These are phyloP conservation scores for Capsella rubella DNA, from an alignment of 441 rosid genomes.

Conservation along the genomic window DNA sequence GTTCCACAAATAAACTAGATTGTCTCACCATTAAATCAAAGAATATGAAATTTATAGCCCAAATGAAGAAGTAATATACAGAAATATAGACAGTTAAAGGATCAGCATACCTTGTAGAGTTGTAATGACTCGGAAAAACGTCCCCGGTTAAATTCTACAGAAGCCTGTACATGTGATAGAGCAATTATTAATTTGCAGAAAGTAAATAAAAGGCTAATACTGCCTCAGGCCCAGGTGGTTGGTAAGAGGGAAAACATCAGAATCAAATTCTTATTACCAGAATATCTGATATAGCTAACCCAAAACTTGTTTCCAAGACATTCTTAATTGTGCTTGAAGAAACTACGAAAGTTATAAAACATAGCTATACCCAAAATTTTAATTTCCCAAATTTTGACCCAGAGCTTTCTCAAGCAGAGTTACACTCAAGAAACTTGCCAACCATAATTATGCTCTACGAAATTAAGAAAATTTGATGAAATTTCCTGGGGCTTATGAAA, in stretches of 20 bases:
- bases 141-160: slow-evolving; percentile 87
- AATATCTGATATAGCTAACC: slow-evolving; percentile 13
- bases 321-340: slow-evolving; percentile 13
- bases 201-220: slow-evolving; percentile 23
- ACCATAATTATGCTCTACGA: slow-evolving; percentile 6
- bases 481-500: slow-evolving; percentile 4
- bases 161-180: slow-evolving; percentile 67
- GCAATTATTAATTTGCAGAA: slow-evolving; percentile 26
- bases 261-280: slow-evolving; percentile 10
- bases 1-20: slow-evolving; percentile 9
- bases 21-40: neutral
- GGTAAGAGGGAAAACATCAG: neutral
- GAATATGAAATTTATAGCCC: slow-evolving; percentile 15
- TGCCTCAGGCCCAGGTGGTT: slow-evolving; percentile 16
- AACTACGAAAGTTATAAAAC: slow-evolving; percentile 2
- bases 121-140: slow-evolving; percentile 86
- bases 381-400: neutral
- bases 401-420: slow-evolving; percentile 19
- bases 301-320: neutral
- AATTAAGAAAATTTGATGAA: neutral
- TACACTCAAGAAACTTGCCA: slow-evolving; percentile 20
- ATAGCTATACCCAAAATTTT: neutral
- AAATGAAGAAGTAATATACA: slow-evolving; percentile 3
- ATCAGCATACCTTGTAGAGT: slow-evolving; percentile 77
- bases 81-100: slow-evolving; percentile 21